Conservation (phyloP, 2,329 filamentous ascomycete species). For the Sphaerostilbella broomeana region DNA sequence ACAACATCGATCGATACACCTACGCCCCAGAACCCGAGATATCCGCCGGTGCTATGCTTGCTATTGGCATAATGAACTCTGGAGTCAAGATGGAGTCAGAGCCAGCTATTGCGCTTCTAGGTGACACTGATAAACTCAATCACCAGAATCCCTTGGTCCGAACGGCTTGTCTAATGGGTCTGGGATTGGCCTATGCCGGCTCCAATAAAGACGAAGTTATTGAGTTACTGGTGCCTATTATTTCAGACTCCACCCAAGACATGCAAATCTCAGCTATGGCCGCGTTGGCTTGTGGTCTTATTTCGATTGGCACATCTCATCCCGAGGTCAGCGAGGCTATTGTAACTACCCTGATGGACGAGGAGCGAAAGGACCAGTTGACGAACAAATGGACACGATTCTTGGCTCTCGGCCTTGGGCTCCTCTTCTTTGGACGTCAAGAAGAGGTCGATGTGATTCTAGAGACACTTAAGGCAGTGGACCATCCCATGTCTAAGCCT, state of each 20-base stretch:
- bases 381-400: slow-evolving; percentile 99
- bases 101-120: slow-evolving; percentile 79
- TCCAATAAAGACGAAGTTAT: slow-evolving; percentile 88
- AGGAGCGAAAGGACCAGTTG: slow-evolving; percentile 81
- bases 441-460: slow-evolving; percentile 98
- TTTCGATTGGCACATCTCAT: slow-evolving; percentile 89
- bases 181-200: slow-evolving; percentile 89
- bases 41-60: slow-evolving; percentile 84
- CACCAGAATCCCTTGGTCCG: slow-evolving; percentile 71
- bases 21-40: slow-evolving; percentile 75
- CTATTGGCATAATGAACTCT: slow-evolving; percentile 92
- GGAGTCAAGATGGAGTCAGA: slow-evolving; percentile 86
- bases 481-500: slow-evolving; percentile 95
- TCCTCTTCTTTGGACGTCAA: slow-evolving; percentile 93
- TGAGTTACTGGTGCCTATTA: slow-evolving; percentile 77
- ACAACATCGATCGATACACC: slow-evolving; percentile 92
- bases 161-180: slow-evolving; percentile 87
- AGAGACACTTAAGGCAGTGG: slow-evolving; percentile 92
- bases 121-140: slow-evolving; percentile 71
- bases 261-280: slow-evolving; percentile 98
- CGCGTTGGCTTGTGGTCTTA: slow-evolving; percentile 78
- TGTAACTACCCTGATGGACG: slow-evolving; percentile 85
- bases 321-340: slow-evolving; percentile 88
- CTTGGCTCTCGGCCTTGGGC: slow-evolving; percentile 84
- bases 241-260: slow-evolving; percentile 73